Evolutionary conservation across 202 grass and related monocot genomes (phyloP), one percentile per base, ranked within the genome.

Genomic region (Musa balbisiana): DNA sequence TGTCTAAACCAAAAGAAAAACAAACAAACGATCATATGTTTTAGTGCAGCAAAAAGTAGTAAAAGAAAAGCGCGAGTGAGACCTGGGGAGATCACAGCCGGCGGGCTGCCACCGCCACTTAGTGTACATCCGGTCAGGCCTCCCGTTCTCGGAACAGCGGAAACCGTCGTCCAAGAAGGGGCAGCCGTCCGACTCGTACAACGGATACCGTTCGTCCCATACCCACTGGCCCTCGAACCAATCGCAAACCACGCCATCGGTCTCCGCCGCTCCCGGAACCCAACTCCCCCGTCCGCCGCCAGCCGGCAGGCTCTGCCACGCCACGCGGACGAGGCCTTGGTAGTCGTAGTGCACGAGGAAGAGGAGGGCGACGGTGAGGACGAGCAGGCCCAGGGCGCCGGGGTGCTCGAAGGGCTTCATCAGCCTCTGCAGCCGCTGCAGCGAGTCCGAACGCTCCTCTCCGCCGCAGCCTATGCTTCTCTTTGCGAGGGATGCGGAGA

Each of bases 131-230:
- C 13, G 84, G 64, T 92, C 90, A 1, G 79, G 82, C 54, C 90
- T 65, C 58, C 90, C 90, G 77, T 92, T 92, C 90, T 92, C 87
- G 11, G 59, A n/a, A 80, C 90, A 92, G 76, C 82, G 82, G 74
- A 89, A 89, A 33, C 90, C 90, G 60, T 70, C 77, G 70, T 92
- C 87, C 50, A 92, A 29, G 82, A 89, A 92, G 11, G 77, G 76
- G 29, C 87, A 92, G 15, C 64, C 77, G 15, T 73, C 50, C 10
- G 89, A 55, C 11, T 76, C 67, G 73, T 91, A 91, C 59, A 81
- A 52, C 9, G 80, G 83, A 2, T 59, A 64, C 53, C 53, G 27
- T 15, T 13, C 76, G 22, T 52, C 81, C 22, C 69, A 83, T 56
- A 85, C 87, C 90, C 90, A 89, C 50, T 85, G 55, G 10, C 90